Evolutionary conservation across 306 rosid species (phyloP).

Genomic region (Vigna trinervia): DNA sequence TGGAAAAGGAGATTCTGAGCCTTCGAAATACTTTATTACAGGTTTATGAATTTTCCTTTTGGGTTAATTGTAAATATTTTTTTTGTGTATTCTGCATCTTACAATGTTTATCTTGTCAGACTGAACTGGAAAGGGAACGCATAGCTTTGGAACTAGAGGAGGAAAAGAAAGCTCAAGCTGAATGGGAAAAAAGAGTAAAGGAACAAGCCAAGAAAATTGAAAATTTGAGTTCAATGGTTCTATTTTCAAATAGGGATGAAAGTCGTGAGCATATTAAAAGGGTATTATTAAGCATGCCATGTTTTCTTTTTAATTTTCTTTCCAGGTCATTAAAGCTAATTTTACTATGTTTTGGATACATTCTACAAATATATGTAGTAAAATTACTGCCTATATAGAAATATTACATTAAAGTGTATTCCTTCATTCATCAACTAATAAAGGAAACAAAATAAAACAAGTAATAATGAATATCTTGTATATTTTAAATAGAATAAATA

Average conservation of each 20-base stretch:
- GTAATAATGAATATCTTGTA: neutral
- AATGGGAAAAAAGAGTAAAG: constrained; percentile 83
- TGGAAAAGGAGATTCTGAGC: constrained; percentile 78
- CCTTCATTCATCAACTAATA: neutral
- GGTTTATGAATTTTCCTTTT: constrained; percentile 52
- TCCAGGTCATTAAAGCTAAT: neutral
- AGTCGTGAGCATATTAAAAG: constrained; percentile 64
- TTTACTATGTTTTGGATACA: constrained; percentile 18
- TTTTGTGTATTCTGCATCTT: constrained; percentile 40
- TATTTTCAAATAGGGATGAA: constrained; percentile 88
- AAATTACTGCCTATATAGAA: neutral
- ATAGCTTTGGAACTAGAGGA: constrained; percentile 96
- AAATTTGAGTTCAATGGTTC: constrained; percentile 91
- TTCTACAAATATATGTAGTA: neutral
- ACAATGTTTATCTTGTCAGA: constrained; percentile 54
- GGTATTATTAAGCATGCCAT: constrained; percentile 51
- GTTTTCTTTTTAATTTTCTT: constrained; percentile 7
- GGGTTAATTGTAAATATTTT: constrained; percentile 37
- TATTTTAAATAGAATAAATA: neutral
- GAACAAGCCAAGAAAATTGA: constrained; percentile 93
- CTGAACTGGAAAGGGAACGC: constrained; percentile 92
- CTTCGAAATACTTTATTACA: constrained; percentile 89
- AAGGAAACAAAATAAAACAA: neutral
- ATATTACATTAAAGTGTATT: neutral
- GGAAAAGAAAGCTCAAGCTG: constrained; percentile 91